Percentiles rank a stretch among this genome's conserved stretches.
Evolutionary conservation across 768 basidiomycete genomes (phyloP).

Genomic region (Boletus rufocinnamomeus): DNA sequence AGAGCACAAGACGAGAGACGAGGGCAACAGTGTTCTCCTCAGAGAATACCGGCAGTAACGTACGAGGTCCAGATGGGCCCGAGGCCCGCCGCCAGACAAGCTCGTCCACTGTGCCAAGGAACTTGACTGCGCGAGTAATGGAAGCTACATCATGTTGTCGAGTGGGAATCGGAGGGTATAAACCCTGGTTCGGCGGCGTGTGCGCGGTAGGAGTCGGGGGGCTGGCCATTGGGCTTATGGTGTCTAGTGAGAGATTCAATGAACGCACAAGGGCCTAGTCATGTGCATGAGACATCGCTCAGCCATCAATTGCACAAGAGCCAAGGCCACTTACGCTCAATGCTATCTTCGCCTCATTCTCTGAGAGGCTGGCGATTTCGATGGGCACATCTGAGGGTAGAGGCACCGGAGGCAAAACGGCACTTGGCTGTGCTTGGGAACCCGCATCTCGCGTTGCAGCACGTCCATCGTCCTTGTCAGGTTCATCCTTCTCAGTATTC

Average conservation of each 20-base stretch:
- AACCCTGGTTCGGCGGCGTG: background rate
- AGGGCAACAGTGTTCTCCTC: constrained; percentile 29
- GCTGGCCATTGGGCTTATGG: background rate
- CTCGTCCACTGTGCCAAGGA: constrained; percentile 30
- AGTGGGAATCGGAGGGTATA: background rate
- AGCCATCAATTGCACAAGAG: background rate
- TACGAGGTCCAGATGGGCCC: constrained; percentile 8
- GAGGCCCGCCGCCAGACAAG: constrained; percentile 31
- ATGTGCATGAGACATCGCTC: background rate
- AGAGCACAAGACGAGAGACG: constrained; percentile 29
- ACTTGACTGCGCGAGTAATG: constrained; percentile 26
- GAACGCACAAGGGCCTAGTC: constrained; percentile 15
- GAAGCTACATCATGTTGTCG: constrained; percentile 23
- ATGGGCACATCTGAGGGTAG: constrained; percentile 6
- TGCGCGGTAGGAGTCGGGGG: background rate
- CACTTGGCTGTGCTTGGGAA: background rate
- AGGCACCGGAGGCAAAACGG: background rate
- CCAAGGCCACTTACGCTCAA: constrained; percentile 21
- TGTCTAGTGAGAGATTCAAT: constrained; percentile 15
- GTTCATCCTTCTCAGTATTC: background rate
- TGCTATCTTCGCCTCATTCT: constrained; percentile 23
- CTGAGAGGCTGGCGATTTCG: constrained; percentile 26
- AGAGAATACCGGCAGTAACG: constrained; percentile 22
- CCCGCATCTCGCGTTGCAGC: background rate
- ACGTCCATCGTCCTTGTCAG: background rate